A percentile compares a stretch with the other conserved stretches of the same genome.
Evolutionary conservation across 768 basidiomycete genomes (phyloP).

Genomic region (Fomitopsis pulvina): DNA sequence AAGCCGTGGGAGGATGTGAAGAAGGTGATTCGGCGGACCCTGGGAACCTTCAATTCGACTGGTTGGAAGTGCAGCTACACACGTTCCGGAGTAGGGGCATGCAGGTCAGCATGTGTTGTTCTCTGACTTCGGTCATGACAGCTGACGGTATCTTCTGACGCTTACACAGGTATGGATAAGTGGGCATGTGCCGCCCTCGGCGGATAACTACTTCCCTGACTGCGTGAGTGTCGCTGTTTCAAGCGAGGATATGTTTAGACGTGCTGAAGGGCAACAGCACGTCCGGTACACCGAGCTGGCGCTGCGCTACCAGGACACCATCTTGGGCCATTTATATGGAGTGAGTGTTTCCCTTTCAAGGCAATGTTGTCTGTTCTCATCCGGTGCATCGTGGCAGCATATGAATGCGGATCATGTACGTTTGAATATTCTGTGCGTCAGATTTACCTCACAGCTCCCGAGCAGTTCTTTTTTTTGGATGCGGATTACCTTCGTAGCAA

Average conservation of each 20-base stretch:
- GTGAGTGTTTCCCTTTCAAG: constrained; percentile 37
- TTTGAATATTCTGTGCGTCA: background rate
- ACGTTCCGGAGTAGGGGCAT: constrained; percentile 61
- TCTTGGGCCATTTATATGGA: constrained; percentile 80
- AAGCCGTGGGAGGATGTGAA: constrained; percentile 74
- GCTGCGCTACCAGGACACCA: constrained; percentile 82
- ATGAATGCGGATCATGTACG: constrained; percentile 79
- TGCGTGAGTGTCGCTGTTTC: constrained; percentile 49
- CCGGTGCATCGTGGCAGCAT: constrained; percentile 36
- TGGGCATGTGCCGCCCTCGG: constrained; percentile 85
- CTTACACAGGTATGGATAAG: constrained; percentile 40
- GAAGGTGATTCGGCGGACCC: constrained; percentile 63
- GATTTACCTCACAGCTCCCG: background rate
- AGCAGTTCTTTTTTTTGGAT: constrained; percentile 28
- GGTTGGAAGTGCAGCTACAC: constrained; percentile 82
- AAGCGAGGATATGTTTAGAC: constrained; percentile 6
- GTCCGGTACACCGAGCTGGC: constrained; percentile 67
- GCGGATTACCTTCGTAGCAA: constrained; percentile 15
- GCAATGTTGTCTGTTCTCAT: background rate
- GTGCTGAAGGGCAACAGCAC: constrained; percentile 32
- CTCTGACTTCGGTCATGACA: background rate
- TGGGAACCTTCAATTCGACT: constrained; percentile 85
- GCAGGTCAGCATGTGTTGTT: constrained; percentile 43
- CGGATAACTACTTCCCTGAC: constrained; percentile 76
- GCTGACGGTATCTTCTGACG: constrained; percentile 10